These are phyloP conservation scores for Starmerella asiatica DNA, from an alignment of 805 yeast genomes.

Conservation along the genomic window DNA sequence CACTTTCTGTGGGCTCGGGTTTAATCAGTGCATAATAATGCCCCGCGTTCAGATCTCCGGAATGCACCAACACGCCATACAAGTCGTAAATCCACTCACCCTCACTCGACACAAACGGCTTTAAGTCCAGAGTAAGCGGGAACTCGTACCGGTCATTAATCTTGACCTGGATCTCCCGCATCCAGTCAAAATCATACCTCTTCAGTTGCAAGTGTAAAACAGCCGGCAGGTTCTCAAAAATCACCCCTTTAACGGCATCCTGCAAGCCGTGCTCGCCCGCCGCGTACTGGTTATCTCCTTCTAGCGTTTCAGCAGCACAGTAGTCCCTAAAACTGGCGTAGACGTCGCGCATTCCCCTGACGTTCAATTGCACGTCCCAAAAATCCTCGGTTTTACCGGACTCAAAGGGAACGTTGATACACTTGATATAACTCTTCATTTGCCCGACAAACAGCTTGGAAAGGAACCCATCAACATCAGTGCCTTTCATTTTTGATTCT, in stretches of 20 bases:
- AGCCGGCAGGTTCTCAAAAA: conserved; percentile 79
- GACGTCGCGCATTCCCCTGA: conserved; percentile 62
- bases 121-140: conserved; percentile 67
- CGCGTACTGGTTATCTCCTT: conserved; percentile 91
- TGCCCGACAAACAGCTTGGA: conserved; percentile 86
- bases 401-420: conserved; percentile 86
- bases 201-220: conserved; percentile 87
- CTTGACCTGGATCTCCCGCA: conserved; percentile 74
- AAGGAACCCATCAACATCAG: conserved; percentile 59
- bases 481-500: conserved; percentile 82
- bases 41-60: conserved; percentile 91
- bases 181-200: conserved; percentile 87
- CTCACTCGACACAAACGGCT: conserved; percentile 58
- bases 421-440: conserved; percentile 88
- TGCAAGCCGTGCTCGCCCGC: conserved; percentile 85
- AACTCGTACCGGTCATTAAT: conserved; percentile 86
- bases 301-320: conserved; percentile 73
- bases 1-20: conserved; percentile 42
- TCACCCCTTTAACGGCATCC: conserved; percentile 94
- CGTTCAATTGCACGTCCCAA: conserved; percentile 96
- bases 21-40: conserved; percentile 91
- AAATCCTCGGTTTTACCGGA: conserved; percentile 84
- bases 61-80: conserved; percentile 91
- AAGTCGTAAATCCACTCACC: conserved; percentile 67
- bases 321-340: conserved; percentile 71